Evolutionary conservation across 441 rosid species (phyloP).

Genomic region (Daphne laureola): DNA sequence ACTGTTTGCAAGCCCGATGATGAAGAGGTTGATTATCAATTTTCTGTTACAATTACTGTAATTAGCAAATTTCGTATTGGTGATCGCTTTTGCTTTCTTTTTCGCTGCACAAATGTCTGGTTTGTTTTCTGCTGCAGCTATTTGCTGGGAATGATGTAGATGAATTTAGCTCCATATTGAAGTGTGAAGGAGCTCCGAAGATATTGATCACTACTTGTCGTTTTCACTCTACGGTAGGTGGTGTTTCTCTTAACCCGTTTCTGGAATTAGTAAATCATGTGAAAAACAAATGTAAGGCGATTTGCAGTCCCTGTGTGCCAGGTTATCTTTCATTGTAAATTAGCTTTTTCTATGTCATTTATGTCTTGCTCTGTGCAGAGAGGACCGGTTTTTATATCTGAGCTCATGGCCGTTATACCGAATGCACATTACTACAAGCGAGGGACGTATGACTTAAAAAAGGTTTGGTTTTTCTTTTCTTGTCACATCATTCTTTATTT

Average conservation of each 20-base stretch:
- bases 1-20: conserved; percentile 86
- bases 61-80: neutral
- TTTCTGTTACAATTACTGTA: conserved; percentile 1
- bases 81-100: neutral
- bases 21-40: conserved; percentile 53
- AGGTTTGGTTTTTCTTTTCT: conserved; percentile 32
- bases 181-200: conserved; percentile 49
- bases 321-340: neutral
- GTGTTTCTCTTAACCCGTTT: conserved; percentile 16
- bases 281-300: too few species aligned
- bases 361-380: conserved; percentile 37
- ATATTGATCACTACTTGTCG: conserved; percentile 84
- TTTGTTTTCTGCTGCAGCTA: conserved; percentile 31
- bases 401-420: conserved; percentile 71
- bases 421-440: conserved; percentile 68
- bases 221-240: conserved; percentile 79
- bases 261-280: too few species aligned
- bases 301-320: neutral
- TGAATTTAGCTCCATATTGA: conserved; percentile 61
- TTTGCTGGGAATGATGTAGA: conserved; percentile 84
- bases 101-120: neutral
- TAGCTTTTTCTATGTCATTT: conserved; percentile 1
- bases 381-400: conserved; percentile 77
- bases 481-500: neutral
- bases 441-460: conserved; percentile 87